Evolutionary conservation across 1,139 yeast genomes (phyloP).

Genomic region (Debaryomycetaceae sp.): DNA sequence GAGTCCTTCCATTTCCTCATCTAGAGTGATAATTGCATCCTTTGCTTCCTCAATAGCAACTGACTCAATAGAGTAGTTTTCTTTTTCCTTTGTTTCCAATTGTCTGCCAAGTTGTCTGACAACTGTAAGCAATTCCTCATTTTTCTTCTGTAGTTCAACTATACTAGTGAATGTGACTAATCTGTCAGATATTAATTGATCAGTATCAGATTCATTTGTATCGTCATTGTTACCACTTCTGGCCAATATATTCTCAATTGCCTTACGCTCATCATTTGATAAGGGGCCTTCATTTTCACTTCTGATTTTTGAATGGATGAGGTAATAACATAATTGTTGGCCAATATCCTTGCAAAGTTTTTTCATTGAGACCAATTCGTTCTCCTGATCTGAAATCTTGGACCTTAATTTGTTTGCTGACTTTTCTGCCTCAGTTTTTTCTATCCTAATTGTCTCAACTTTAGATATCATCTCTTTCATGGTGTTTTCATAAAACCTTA

Average conservation of each 20-base stretch:
- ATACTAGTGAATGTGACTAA: constrained; percentile 67
- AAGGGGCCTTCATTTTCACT: constrained; percentile 54
- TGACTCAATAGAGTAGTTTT: constrained; percentile 46
- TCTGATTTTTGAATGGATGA: constrained; percentile 63
- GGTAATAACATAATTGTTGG: constrained; percentile 70
- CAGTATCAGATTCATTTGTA: constrained; percentile 59
- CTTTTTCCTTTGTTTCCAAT: constrained; percentile 54
- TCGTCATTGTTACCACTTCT: constrained; percentile 32
- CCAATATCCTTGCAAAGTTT: constrained; percentile 71
- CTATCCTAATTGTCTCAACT: constrained; percentile 35
- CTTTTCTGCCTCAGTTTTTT: constrained; percentile 41
- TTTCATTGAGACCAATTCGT: constrained; percentile 43
- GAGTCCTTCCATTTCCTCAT: constrained; percentile 55
- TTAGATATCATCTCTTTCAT: constrained; percentile 39
- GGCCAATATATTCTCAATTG: constrained; percentile 44
- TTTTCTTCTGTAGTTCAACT: constrained; percentile 67
- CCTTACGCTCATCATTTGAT: constrained; percentile 53
- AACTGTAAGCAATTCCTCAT: constrained; percentile 64
- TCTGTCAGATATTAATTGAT: constrained; percentile 65
- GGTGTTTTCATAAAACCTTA: constrained; percentile 41
- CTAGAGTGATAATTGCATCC: constrained; percentile 66
- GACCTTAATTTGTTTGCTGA: constrained; percentile 31
- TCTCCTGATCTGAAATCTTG: constrained; percentile 28
- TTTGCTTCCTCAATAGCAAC: constrained; percentile 70
- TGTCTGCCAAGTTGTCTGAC: constrained; percentile 68